Conservation (phyloP, 75 land plant genomes). For the Selaginella tamariscina region DNA sequence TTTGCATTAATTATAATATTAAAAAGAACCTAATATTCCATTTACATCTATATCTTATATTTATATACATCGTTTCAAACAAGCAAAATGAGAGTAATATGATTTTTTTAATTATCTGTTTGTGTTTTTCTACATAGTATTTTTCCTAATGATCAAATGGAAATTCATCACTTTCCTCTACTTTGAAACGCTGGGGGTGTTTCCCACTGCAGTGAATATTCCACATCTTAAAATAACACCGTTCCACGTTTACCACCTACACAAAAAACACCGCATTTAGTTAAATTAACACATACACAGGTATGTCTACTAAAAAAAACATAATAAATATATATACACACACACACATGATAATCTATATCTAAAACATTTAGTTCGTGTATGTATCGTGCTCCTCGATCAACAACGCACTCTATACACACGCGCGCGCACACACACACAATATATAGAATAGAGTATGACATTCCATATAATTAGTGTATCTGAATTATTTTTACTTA, state of each 20-base stretch:
- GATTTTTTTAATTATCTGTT: too few species aligned
- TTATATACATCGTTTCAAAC: too few species aligned
- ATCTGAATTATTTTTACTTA: neutral
- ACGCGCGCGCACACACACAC: neutral
- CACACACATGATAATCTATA: neutral
- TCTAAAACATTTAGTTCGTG: too few species aligned
- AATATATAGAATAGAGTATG: too few species aligned
- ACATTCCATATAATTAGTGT: neutral
- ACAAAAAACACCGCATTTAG: neutral
- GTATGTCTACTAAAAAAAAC: slow-evolving; percentile 1
- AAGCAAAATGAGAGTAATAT: too few species aligned
- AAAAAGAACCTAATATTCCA: too few species aligned
- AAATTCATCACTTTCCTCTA: slow-evolving; percentile 1
- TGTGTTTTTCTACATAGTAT: too few species aligned
- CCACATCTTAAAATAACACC: slow-evolving; percentile 8
- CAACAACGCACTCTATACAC: too few species aligned
- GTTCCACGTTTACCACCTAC: neutral
- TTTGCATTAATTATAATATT: neutral
- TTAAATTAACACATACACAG: neutral
- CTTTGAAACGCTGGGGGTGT: slow-evolving; percentile 1
- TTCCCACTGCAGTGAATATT: slow-evolving; percentile 7
- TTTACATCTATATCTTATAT: too few species aligned
- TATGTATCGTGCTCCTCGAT: too few species aligned
- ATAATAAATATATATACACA: neutral
- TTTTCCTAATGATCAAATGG: slow-evolving; percentile 16